Percentiles rank a stretch among this genome's conserved stretches.
These are phyloP conservation scores for Camelina hispida DNA, from an alignment of 345 rosid genomes.

Conservation along the genomic window DNA sequence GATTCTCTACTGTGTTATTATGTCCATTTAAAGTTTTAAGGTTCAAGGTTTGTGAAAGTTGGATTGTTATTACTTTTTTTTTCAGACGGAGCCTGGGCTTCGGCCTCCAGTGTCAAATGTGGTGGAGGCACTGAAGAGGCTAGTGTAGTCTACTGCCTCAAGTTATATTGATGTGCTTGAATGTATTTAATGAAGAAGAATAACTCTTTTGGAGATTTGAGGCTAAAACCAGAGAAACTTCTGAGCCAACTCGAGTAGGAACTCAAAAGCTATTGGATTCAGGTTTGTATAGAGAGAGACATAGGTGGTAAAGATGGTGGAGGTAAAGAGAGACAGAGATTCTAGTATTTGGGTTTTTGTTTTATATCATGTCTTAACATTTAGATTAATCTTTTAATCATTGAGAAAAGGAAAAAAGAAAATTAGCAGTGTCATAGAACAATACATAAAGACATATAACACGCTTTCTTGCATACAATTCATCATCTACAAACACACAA, in stretches of 20 bases:
- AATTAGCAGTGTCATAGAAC: slow-evolving; percentile 15
- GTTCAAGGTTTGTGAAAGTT: slow-evolving; percentile 25
- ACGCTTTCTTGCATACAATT: not conserved
- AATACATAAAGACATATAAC: slow-evolving; percentile 6
- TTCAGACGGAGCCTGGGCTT: slow-evolving; percentile 75
- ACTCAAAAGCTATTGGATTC: slow-evolving; percentile 37
- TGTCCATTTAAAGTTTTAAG: not conserved
- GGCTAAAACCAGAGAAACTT: slow-evolving; percentile 33
- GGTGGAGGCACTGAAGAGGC: slow-evolving; percentile 76
- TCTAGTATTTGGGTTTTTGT: slow-evolving; percentile 32
- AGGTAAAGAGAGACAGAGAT: slow-evolving; percentile 33
- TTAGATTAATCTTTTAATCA: slow-evolving; percentile 36
- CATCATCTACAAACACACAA: not conserved
- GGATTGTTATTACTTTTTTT: slow-evolving; percentile 6
- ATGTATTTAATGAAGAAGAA: slow-evolving; percentile 26
- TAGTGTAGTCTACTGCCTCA: slow-evolving; percentile 51
- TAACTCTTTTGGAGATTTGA: slow-evolving; percentile 30
- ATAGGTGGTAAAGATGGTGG: slow-evolving; percentile 32
- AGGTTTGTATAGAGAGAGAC: slow-evolving; percentile 45
- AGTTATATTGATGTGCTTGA: slow-evolving; percentile 11
- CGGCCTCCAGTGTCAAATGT: slow-evolving; percentile 90
- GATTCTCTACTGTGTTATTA: slow-evolving; percentile 6
- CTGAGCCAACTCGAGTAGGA: slow-evolving; percentile 35
- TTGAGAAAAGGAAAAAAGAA: slow-evolving; percentile 7
- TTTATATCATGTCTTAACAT: slow-evolving; percentile 33